Evolutionary conservation across 2,329 filamentous ascomycete genomes (phyloP), one percentile per base, ranked within the genome.

Genomic region (Cytospora schulzeri): DNA sequence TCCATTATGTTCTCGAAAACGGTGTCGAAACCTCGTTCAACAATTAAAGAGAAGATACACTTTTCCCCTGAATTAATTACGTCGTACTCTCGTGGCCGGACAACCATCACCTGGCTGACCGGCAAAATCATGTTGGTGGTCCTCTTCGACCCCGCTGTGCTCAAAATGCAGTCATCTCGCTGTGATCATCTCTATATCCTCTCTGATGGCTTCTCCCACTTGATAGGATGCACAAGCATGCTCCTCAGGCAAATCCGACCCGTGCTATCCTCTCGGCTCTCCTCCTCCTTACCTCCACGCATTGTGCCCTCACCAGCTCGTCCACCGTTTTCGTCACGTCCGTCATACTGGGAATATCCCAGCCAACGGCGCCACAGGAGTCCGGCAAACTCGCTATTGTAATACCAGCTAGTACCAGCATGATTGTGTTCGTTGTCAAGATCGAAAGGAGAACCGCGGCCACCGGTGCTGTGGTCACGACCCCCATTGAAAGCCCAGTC

Each of bases 331-430:
- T 75, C 72, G 7, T 80, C 81, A 35, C 82, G 76, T 8, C 81
- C 81, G 65, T 85, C 82, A 70, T 78, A 75, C 71, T 86, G 83
- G 19, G 82, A 76, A 68, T 84, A 86, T 0, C 84, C 84, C 54
- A 95, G 77, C 92, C 92, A 96, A 53, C 91, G 82, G 58, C 90
- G 83, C 85, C 92, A 96, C 69, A 96, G 73, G n/a, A 89, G 85
- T 5, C 88, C 85, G 0, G 91, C 88, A 72, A 95, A 96, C 57
- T 88, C 85, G 26, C 88, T 88, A 70, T 92, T 90, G 76, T 92
- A 96, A 76, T 94, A 96, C 91, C 91, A 96, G 53, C 85, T 92
- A 52, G 88, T 89, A 17, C 92, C 91, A 70, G 86, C 86, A 79
- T 94, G 92, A 75, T 93, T 93, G 75, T 92, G 91, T 76, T 96